Percentiles rank a stretch among this genome's conserved stretches.
Conservation (phyloP, 2,329 filamentous ascomycete genomes). For the Ascosphaera acerosa region DNA sequence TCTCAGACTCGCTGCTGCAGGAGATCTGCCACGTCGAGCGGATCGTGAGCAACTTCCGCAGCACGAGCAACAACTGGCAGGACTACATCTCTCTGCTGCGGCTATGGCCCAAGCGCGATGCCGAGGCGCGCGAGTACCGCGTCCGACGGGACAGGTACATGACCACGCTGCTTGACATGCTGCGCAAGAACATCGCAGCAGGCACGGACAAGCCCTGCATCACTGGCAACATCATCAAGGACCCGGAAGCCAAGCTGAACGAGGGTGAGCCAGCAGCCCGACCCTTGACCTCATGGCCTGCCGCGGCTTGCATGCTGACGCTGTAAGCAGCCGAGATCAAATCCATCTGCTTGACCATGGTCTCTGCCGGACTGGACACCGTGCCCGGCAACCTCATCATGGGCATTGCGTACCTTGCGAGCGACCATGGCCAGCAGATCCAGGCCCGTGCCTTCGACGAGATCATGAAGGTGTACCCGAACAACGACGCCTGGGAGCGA, state of each 20-base stretch:
- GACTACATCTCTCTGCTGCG: slow-evolving; percentile 59
- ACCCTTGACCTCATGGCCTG: background rate
- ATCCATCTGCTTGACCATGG: slow-evolving; percentile 60
- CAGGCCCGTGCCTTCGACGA: slow-evolving; percentile 44
- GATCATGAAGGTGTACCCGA: slow-evolving; percentile 44
- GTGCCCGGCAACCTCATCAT: slow-evolving; percentile 58
- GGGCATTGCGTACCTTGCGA: slow-evolving; percentile 53
- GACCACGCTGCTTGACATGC: slow-evolving; percentile 30
- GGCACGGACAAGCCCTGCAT: slow-evolving; percentile 44
- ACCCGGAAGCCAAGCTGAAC: slow-evolving; percentile 42
- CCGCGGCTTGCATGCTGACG: slow-evolving; percentile 17
- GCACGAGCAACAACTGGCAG: slow-evolving; percentile 62
- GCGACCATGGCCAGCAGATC: slow-evolving; percentile 38
- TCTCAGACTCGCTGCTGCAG: slow-evolving; percentile 38
- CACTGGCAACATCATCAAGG: slow-evolving; percentile 43
- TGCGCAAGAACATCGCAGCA: slow-evolving; percentile 34
- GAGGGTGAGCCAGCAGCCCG: slow-evolving; percentile 26
- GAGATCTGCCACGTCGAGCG: slow-evolving; percentile 57
- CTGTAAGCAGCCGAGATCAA: slow-evolving; percentile 40
- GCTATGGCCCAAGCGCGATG: slow-evolving; percentile 34
- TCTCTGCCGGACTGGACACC: slow-evolving; percentile 58
- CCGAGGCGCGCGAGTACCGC: slow-evolving; percentile 38
- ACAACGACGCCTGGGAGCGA: slow-evolving; percentile 50
- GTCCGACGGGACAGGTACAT: slow-evolving; percentile 42
- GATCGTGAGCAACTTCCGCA: slow-evolving; percentile 48